Percentiles rank a stretch among this genome's conserved stretches.
phyloP scores from a whole-genome alignment of 2,329 filamentous ascomycete species.

The Pseudofabraea citricarpa region DNA sequence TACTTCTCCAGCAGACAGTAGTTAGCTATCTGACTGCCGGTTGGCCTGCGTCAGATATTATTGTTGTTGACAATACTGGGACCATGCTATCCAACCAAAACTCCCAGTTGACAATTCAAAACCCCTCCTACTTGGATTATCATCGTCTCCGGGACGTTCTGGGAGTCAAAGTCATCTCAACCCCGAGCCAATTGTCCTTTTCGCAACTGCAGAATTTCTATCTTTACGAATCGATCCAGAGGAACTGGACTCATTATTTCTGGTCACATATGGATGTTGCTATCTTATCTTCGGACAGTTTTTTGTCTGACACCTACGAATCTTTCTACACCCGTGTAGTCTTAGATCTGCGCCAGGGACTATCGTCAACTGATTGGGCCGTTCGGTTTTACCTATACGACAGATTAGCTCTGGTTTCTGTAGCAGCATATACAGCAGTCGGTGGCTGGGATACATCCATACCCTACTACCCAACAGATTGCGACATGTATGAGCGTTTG shows the following conservation, averaged over 20 bases:
- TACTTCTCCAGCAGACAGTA: conserved; percentile 46
- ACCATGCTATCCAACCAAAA: conserved; percentile 24
- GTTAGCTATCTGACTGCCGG: conserved; percentile 50
- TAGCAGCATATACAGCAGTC: not conserved
- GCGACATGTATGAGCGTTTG: not conserved
- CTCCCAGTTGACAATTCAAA: not conserved
- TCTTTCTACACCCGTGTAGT: not conserved
- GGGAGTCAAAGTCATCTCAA: not conserved
- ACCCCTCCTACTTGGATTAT: not conserved
- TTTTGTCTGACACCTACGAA: not conserved
- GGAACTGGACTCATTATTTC: not conserved
- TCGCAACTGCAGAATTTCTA: not conserved
- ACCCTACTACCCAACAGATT: conserved; percentile 1
- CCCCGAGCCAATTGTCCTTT: not conserved
- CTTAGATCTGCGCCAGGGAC: not conserved
- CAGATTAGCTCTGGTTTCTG: not conserved
- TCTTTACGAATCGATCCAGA: not conserved
- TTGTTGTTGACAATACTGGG: conserved; percentile 53
- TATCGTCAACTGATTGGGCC: not conserved
- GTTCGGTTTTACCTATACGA: not conserved
- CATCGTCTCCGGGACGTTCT: not conserved
- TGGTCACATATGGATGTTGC: not conserved
- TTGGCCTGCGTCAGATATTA: conserved; percentile 49
- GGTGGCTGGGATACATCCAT: not conserved
- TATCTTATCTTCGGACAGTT: not conserved